Percentiles rank a stretch among this genome's conserved stretches.
phyloP scores from a whole-genome alignment of 345 rosid species.

The Heritiera fomes region DNA sequence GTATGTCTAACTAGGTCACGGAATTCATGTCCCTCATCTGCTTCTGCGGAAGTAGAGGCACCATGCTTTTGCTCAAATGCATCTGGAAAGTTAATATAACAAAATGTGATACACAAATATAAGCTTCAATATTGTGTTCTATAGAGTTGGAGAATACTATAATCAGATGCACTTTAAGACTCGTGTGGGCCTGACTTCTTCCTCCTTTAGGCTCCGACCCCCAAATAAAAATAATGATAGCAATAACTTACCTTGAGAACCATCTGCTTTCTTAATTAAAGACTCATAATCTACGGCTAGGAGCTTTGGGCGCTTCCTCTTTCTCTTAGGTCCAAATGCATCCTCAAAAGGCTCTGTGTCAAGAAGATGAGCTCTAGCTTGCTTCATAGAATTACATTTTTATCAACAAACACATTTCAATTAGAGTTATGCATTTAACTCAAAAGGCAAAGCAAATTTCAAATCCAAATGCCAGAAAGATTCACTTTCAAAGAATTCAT shows the following conservation, averaged over 20 bases:
- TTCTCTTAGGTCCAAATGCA: slow-evolving; percentile 79
- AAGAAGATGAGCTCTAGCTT: slow-evolving; percentile 88
- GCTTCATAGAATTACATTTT: slow-evolving; percentile 41
- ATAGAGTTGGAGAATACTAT: too few relatives aligned
- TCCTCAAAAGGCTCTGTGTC: slow-evolving; percentile 79
- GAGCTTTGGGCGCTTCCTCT: slow-evolving; percentile 88
- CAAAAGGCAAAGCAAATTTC: too few relatives aligned
- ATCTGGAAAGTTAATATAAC: slow-evolving; percentile 42
- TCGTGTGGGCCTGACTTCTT: neutral
- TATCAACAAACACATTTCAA: neutral
- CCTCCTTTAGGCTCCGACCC: neutral
- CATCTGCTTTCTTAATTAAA: slow-evolving; percentile 69
- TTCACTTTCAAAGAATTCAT: slow-evolving; percentile 11
- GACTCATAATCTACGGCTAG: slow-evolving; percentile 82
- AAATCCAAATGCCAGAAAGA: neutral
- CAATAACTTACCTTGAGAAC: slow-evolving; percentile 67
- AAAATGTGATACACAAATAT: neutral
- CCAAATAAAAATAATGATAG: neutral
- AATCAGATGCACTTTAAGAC: neutral
- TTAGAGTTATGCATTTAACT: neutral
- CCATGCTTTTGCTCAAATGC: slow-evolving; percentile 64
- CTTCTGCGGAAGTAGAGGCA: slow-evolving; percentile 45
- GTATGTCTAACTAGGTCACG: slow-evolving; percentile 91
- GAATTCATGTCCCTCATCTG: slow-evolving; percentile 67
- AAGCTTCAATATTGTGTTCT: neutral